Evolutionary conservation across 768 basidiomycete genomes (phyloP).

Genomic region (Tulasnella sp.): DNA sequence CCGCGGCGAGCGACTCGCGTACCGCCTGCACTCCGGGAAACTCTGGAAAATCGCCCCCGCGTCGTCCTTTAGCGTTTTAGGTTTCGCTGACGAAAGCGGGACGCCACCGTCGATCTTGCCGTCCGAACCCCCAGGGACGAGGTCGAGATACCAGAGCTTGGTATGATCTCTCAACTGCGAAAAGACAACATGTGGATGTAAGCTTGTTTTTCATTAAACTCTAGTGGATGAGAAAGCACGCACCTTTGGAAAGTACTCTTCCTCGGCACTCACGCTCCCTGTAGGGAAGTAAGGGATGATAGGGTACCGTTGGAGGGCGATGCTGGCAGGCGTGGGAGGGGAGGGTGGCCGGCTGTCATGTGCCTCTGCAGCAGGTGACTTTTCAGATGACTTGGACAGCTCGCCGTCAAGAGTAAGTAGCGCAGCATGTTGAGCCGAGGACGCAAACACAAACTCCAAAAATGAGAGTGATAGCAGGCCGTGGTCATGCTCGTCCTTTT

Average conservation of each 20-base stretch:
- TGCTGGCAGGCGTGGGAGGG: background rate
- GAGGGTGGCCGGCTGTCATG: background rate
- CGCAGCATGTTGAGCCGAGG: background rate
- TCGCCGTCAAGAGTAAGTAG: background rate
- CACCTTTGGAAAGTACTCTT: constrained; percentile 12
- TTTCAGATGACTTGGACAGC: background rate
- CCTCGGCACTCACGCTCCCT: background rate
- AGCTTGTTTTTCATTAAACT: background rate
- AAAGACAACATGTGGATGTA: background rate
- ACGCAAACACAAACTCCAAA: background rate
- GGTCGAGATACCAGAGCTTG: constrained; percentile 1
- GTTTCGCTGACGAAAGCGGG: background rate
- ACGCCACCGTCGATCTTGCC: constrained; percentile 5
- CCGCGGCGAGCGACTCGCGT: background rate
- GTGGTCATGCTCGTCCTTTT: background rate
- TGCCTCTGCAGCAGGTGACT: background rate
- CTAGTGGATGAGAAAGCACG: background rate
- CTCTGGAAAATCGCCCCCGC: background rate
- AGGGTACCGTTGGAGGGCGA: constrained; percentile 7
- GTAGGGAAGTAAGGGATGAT: constrained; percentile 15
- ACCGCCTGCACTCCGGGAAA: background rate
- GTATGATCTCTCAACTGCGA: constrained; percentile 6
- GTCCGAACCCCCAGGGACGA: constrained; percentile 8
- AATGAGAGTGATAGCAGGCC: background rate
- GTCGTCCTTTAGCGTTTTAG: background rate